Evolutionary conservation across 768 basidiomycete genomes (phyloP), one percentile per base, ranked within the genome.

Genomic region (Cubamyces lactineus): DNA sequence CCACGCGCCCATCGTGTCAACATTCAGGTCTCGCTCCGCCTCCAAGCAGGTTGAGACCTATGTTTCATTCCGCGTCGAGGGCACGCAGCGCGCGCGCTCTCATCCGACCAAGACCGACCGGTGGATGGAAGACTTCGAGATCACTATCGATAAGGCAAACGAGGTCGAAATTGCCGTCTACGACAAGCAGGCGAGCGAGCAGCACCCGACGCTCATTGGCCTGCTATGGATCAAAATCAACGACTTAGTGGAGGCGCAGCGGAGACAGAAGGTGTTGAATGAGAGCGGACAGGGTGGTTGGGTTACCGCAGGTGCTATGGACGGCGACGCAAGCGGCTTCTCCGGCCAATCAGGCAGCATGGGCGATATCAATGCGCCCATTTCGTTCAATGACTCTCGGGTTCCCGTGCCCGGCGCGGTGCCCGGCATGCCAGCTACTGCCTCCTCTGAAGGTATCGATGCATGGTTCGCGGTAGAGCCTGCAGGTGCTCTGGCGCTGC

Each of bases 381-480:
- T 83, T 41, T 71, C 70, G 46, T 68, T 78, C 49, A 74, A 69
- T 21, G 68, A 69, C 39, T 55, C 63, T 34, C 49, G 59, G 19
- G 64, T 67, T 15, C 60, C 63, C 5, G 60, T 64, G n/a, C 52
- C 49, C 28, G 57, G 59, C 13, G 64, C 48, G 9, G 50, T 59
- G 58, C 59, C 65, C 15, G 54, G 63, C 8, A 61, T 59, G 63
- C 54, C 30, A 46, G 58, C 58, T 21, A 62, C 21, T 15, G 64
- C 46, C 6, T 69, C 68, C 34, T 71, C 76, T 0, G 96, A 98
- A 67, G 96, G 95, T 11, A 88, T 98, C 45, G 94, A 97, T 66
- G 94, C 92, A 0, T 98, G 96, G 96, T 98, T 98, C 72, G 86
- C 93, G 5, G 93, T 98, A 17, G 96, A 98, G 73, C 96, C 97